Evolutionary conservation across 2,329 filamentous ascomycete species (phyloP).

Genomic region (Trichocomaceae sp.): DNA sequence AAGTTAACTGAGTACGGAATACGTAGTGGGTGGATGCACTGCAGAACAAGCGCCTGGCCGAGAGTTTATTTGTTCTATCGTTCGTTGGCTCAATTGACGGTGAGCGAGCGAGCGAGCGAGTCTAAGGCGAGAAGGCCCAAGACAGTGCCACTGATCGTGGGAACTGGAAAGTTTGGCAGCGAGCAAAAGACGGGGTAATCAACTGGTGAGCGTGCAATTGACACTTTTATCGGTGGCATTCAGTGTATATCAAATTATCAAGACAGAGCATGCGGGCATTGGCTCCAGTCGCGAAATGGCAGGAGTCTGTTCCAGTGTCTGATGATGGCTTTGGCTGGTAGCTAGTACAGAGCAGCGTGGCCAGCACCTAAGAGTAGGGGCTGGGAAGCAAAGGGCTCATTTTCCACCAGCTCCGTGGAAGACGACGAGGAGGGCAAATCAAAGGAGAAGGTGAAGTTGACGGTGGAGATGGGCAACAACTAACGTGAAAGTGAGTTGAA

Average conservation of each 20-base stretch:
- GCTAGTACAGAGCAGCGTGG: neutral
- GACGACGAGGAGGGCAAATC: neutral
- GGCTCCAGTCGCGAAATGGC: neutral
- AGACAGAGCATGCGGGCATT: no score
- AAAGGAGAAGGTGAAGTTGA: neutral
- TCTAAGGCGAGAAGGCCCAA: conserved; percentile 5
- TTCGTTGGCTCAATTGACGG: conserved; percentile 10
- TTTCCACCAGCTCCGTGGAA: neutral
- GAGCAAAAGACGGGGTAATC: conserved; percentile 3
- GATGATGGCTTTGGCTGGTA: no score
- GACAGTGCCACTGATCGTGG: conserved; percentile 4
- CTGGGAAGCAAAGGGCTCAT: neutral
- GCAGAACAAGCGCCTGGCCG: no score
- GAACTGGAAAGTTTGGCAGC: neutral
- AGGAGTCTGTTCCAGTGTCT: no score
- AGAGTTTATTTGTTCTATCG: neutral
- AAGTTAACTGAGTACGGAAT: neutral
- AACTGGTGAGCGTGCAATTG: neutral
- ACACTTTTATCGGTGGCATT: no score
- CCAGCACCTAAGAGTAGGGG: neutral
- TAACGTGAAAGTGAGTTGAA: no score
- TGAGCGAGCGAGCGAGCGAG: no score
- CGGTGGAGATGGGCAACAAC: neutral
- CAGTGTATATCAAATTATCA: no score
- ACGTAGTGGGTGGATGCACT: neutral